These are phyloP conservation scores for Aspergillus quadrilineatus DNA, from an alignment of 2,329 filamentous ascomycete genomes.

Conservation along the genomic window DNA sequence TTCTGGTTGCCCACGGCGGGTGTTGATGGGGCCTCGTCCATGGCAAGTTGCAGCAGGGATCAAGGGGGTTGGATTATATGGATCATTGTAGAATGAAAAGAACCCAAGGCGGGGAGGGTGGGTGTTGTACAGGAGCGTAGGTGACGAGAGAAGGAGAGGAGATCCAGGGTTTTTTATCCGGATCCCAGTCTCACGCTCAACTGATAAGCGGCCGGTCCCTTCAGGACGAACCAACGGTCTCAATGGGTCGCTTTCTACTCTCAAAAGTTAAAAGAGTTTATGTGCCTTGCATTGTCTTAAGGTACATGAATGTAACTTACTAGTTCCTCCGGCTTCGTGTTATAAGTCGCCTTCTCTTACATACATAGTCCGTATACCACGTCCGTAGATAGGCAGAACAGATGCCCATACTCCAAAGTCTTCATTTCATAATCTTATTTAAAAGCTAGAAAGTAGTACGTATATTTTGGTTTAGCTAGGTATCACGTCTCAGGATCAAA, in stretches of 20 bases:
- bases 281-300: neutral
- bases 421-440: no score
- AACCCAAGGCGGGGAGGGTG: neutral
- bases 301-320: neutral
- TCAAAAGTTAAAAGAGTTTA: neutral
- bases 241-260: neutral
- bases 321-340: neutral
- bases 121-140: neutral
- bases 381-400: neutral
- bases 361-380: no score
- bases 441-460: no score
- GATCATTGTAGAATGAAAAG: conserved; percentile 26
- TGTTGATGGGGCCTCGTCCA: conserved; percentile 30
- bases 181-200: neutral
- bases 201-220: conserved; percentile 11
- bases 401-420: no score
- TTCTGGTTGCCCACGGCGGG: conserved; percentile 33
- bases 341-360: neutral
- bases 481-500: no score
- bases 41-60: conserved; percentile 22
- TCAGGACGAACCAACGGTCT: neutral
- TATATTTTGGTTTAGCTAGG: no score
- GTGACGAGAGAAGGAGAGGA: neutral
- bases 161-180: conserved; percentile 13
- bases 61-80: conserved; percentile 25